Percentiles rank a stretch among this genome's conserved stretches.
Conservation (phyloP, 2,329 filamentous ascomycete species). For the Penicillium sp. region DNA sequence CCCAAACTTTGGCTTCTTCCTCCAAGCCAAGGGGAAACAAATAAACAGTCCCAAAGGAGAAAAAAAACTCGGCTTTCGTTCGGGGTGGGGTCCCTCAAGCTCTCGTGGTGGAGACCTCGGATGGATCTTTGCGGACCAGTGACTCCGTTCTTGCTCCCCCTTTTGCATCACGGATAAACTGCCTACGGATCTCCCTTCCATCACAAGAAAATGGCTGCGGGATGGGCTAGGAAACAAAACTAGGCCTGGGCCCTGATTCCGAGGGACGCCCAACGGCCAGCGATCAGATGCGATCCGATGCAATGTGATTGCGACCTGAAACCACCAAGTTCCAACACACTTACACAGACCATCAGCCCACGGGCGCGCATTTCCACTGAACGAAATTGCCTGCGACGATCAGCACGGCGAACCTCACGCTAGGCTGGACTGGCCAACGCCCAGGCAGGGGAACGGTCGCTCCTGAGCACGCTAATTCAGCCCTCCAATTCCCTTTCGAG, state of each 20-base stretch:
- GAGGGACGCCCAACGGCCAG: not conserved
- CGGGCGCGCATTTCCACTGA: slow-evolving; percentile 15
- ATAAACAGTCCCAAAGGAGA: slow-evolving; percentile 5
- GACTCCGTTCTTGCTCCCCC: slow-evolving; percentile 11
- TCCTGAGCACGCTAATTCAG: slow-evolving; percentile 26
- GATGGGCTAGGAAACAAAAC: not conserved
- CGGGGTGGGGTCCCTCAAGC: slow-evolving; percentile 15
- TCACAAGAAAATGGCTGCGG: not conserved
- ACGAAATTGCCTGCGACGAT: slow-evolving; percentile 29
- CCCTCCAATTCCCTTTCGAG: slow-evolving; percentile 15
- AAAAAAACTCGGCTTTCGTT: slow-evolving; percentile 10
- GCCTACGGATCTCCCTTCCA: not conserved
- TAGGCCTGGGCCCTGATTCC: not conserved
- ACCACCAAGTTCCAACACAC: slow-evolving; percentile 11
- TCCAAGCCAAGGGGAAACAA: not conserved
- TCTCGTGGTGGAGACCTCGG: slow-evolving; percentile 25
- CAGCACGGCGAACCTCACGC: slow-evolving; percentile 20
- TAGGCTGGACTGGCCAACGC: slow-evolving; percentile 19
- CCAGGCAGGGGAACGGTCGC: slow-evolving; percentile 15
- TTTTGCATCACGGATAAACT: not conserved
- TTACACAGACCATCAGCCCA: slow-evolving; percentile 4
- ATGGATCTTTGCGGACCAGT: slow-evolving; percentile 23
- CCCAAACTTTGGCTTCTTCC: slow-evolving; percentile 3
- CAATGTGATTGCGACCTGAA: slow-evolving; percentile 19
- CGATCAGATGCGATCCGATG: slow-evolving; percentile 10